phyloP scores from a whole-genome alignment of 2,329 filamentous ascomycete genomes.

The Sclerotinia sclerotiorum region DNA sequence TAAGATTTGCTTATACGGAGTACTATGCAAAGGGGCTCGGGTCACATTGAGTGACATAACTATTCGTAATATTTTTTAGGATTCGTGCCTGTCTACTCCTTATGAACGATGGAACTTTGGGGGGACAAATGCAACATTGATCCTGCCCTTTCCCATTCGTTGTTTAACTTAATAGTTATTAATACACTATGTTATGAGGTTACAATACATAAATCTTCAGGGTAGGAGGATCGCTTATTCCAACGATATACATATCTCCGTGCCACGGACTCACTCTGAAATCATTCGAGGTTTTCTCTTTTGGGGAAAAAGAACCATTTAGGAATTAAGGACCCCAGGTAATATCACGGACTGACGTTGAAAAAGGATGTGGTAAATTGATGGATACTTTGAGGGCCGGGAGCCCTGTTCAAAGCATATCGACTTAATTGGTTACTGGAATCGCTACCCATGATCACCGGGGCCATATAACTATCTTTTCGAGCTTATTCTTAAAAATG shows the following conservation, averaged over 20 bases:
- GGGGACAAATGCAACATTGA: slow-evolving; percentile 15
- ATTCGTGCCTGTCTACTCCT: not conserved
- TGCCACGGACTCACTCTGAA: slow-evolving; percentile 10
- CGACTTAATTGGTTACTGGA: slow-evolving; percentile 5
- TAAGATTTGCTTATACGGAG: slow-evolving; percentile 22
- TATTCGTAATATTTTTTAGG: not conserved
- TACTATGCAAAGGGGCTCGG: not conserved
- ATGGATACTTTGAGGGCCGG: not conserved
- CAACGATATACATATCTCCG: not conserved
- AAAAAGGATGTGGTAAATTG: slow-evolving; percentile 1
- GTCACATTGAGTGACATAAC: not conserved
- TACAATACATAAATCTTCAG: not conserved
- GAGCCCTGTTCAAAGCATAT: not conserved
- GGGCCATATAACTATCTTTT: not conserved
- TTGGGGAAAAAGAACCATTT: not conserved
- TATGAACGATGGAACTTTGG: not conserved
- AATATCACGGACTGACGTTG: slow-evolving; percentile 8
- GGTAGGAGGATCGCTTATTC: not conserved
- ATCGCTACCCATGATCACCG: not conserved
- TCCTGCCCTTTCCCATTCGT: not conserved
- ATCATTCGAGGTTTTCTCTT: not conserved
- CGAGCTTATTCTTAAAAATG: slow-evolving; percentile 13
- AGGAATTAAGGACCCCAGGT: not conserved
- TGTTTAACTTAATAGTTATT: not conserved
- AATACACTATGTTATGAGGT: not conserved